phyloP scores from a whole-genome alignment of 176 grass and related monocot species.

The Microstegium vimineum region DNA sequence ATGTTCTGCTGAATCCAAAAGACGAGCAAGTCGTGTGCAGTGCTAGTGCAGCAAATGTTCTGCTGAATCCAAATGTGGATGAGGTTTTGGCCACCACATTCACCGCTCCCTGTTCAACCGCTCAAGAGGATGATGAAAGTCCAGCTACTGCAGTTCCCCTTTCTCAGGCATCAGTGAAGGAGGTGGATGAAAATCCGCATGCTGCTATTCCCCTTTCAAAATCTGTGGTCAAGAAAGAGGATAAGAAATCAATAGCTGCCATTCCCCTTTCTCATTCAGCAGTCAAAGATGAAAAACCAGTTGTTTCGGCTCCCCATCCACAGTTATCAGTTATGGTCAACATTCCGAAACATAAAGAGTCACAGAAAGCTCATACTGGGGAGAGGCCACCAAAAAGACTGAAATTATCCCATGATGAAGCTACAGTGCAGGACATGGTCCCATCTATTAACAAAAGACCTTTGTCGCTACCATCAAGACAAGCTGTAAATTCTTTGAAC shows the following conservation, averaged over 20 bases:
- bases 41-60: background rate
- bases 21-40: slow-evolving; percentile 20
- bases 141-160: slow-evolving; percentile 16
- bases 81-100: background rate
- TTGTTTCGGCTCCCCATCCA: background rate
- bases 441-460: slow-evolving; percentile 7
- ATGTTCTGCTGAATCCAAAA: slow-evolving; percentile 56
- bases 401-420: slow-evolving; percentile 33
- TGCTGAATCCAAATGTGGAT: slow-evolving; percentile 7
- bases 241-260: background rate
- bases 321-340: background rate
- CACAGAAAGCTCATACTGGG: slow-evolving; percentile 2
- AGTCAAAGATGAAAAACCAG: background rate
- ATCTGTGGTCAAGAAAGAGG: slow-evolving; percentile 11
- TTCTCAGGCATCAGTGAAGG: slow-evolving; percentile 8
- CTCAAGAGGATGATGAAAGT: slow-evolving; percentile 24
- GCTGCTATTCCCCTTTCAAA: background rate
- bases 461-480: slow-evolving; percentile 13
- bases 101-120: background rate
- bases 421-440: background rate
- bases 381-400: slow-evolving; percentile 39
- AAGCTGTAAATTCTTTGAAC: slow-evolving; percentile 37
- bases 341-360: background rate
- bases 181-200: slow-evolving; percentile 5
- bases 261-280: background rate